Evolutionary conservation across 2,329 filamentous ascomycete genomes (phyloP), one percentile per base, ranked within the genome.

Genomic region (Calonectria pseudoturangicola): DNA sequence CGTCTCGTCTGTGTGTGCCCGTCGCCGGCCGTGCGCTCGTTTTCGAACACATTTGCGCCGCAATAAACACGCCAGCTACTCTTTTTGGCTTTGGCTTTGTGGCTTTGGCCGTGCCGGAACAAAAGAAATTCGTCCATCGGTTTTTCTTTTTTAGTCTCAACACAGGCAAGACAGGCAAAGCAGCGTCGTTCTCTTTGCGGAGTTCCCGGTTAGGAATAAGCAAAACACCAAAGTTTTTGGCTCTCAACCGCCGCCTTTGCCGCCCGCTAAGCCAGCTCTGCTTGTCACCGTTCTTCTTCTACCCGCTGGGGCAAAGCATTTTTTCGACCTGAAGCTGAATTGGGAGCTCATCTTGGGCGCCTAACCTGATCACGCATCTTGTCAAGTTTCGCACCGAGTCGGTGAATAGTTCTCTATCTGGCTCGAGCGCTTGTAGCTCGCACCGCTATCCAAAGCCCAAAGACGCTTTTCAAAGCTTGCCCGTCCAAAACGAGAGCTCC

Each of bases 11-110:
- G 25, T 21, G 54, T 58, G 54, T 58, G 12, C 54, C 30, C 30
- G 33, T 58, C 18, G 63, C 68, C 75, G 54, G 66, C 69, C 75
- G 60, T 30, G 66, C 65, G 33, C 45, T 50, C 65, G 67, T 15
- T 30, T 60, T 66, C 39, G 25, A 62, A 62, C 58, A 18, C 25
- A 15, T 45, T 62, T 21, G 18, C 58, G 41, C 58, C 58, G 41
- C 58, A 43, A 45, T 45, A 45, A 30, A 30, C 25, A 43, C 58
- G 15, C 25, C 58, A 13, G 27, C 39, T 62, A 30, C 36, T 45
- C 58, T 33, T 62, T 62, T 62, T 25, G 33, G 30, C n/a, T 58
- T 58, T 58, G 54, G 54, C 54, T 58, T 58, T 58, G 54, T 58
- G 54, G 33, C 54, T 58, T 62, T 62, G 58, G 58, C 58, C 58